phyloP scores from a whole-genome alignment of 2,329 filamentous ascomycete genomes.

The Thelonectria olida region DNA sequence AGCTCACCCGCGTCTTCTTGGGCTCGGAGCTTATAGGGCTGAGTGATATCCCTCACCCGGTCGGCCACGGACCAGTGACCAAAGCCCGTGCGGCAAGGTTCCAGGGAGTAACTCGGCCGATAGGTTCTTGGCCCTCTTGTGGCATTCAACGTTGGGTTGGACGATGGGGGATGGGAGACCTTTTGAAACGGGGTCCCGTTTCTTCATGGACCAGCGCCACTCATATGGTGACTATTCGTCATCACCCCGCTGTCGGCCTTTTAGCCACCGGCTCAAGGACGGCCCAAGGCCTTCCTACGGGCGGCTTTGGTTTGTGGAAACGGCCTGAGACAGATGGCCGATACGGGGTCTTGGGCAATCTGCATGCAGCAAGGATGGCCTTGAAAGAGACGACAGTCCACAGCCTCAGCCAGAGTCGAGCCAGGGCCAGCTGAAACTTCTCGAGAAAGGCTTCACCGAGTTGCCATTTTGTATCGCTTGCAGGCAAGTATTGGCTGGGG shows the following conservation, averaged over 20 bases:
- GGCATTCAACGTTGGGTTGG: too few relatives aligned
- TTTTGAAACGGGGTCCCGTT: slow-evolving; percentile 15
- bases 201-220: slow-evolving; percentile 14
- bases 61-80: neutral
- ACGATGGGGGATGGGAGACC: neutral
- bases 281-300: neutral
- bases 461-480: slow-evolving; percentile 5
- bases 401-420: neutral
- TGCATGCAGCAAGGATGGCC: slow-evolving; percentile 5
- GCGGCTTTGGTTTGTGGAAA: slow-evolving; percentile 2
- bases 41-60: slow-evolving; percentile 14
- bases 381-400: slow-evolving; percentile 1
- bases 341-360: slow-evolving; percentile 10
- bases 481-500: slow-evolving; percentile 1
- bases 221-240: slow-evolving; percentile 14
- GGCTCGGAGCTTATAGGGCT: slow-evolving; percentile 16
- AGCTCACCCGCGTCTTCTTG: slow-evolving; percentile 10
- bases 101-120: slow-evolving; percentile 16
- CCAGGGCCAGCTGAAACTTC: neutral
- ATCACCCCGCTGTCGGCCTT: slow-evolving; percentile 9
- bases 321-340: neutral
- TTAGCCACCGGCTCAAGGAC: neutral
- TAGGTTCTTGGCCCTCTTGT: slow-evolving; percentile 4
- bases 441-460: neutral
- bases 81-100: slow-evolving; percentile 15